Percentiles rank a stretch among this genome's conserved stretches.
These are phyloP conservation scores for Fraxinus sp. DNA, from an alignment of 305 asterid species.

Conservation along the genomic window DNA sequence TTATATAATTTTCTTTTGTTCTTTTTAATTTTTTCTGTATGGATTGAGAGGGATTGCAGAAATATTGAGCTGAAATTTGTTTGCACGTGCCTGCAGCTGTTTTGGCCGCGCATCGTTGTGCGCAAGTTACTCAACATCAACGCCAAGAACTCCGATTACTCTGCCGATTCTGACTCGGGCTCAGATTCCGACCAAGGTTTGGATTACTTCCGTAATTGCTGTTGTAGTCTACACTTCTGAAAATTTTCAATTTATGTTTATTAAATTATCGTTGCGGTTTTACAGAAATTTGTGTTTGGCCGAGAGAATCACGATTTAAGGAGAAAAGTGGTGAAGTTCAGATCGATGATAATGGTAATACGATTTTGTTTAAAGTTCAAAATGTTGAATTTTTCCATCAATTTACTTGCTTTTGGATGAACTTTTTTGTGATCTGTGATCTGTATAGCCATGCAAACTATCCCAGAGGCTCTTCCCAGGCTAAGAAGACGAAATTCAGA, in stretches of 20 bases:
- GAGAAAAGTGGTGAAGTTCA: conserved; percentile 37
- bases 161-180: conserved; percentile 69
- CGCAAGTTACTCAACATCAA: conserved; percentile 73
- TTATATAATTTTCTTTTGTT: neutral
- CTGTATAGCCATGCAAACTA: conserved; percentile 18
- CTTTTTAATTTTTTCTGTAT: neutral
- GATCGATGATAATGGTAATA: conserved; percentile 48
- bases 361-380: neutral
- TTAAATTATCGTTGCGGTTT: neutral
- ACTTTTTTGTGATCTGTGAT: neutral
- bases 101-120: conserved; percentile 76
- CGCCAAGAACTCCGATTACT: conserved; percentile 54
- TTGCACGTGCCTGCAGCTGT: conserved; percentile 81
- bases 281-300: conserved; percentile 46
- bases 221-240: neutral
- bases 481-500: conserved; percentile 86
- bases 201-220: neutral
- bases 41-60: conserved; percentile 53
- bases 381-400: neutral
- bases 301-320: conserved; percentile 50
- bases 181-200: conserved; percentile 65
- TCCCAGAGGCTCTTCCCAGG: conserved; percentile 61
- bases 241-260: neutral
- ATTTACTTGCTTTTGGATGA: neutral
- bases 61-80: conserved; percentile 75